phyloP scores from a whole-genome alignment of 768 basidiomycete genomes.

The Lactifluus hygrophoroides region DNA sequence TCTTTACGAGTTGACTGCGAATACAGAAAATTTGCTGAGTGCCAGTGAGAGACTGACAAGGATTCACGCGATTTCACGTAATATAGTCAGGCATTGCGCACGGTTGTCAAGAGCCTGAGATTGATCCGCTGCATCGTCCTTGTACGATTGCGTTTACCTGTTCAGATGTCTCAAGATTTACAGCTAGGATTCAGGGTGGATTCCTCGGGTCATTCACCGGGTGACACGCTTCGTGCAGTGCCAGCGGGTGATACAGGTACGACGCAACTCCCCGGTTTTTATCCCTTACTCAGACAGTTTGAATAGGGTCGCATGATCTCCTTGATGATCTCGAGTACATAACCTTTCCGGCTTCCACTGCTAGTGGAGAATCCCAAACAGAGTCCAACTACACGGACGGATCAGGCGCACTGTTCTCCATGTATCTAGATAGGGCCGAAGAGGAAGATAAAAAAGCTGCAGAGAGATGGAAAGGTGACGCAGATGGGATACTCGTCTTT shows the following conservation, averaged over 20 bases:
- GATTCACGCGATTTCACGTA: too few relatives aligned
- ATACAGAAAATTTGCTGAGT: too few relatives aligned
- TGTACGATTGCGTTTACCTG: not conserved
- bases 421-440: constrained; percentile 12
- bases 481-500: constrained; percentile 15
- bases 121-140: not conserved
- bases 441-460: constrained; percentile 8
- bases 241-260: constrained; percentile 5
- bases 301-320: not conserved
- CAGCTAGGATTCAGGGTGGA: not conserved
- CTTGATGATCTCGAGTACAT: constrained; percentile 4
- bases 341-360: not conserved
- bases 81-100: too few relatives aligned
- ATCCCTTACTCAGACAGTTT: not conserved
- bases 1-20: too few relatives aligned
- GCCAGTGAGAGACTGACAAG: too few relatives aligned
- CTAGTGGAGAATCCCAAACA: not conserved
- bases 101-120: too few relatives aligned
- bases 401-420: constrained; percentile 12
- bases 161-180: not conserved
- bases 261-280: not conserved
- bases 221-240: not conserved
- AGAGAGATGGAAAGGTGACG: constrained; percentile 16
- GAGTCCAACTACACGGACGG: constrained; percentile 9
- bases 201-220: too few relatives aligned